Base-by-base conservation (phyloP, 805 yeast species). In the Saturnispora diversa region DNA sequence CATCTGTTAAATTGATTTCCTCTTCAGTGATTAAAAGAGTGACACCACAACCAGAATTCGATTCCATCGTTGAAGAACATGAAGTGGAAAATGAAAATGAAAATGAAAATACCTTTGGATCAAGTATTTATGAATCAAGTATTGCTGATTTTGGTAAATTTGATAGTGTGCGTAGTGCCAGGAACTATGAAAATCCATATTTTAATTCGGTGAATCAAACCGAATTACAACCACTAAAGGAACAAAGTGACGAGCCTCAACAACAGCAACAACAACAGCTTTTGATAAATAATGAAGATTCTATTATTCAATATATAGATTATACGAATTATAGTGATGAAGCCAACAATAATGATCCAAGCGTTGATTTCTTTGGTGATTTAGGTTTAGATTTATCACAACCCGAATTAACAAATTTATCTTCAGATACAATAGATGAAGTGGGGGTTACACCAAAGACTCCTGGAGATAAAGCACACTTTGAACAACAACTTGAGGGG, bases 61-160 rank as follows among this genome's bases (percentile, higher is more conserved):
- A 15, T 11, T n/a, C 2, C 23, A 7, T 16, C 20, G 17, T 13
- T 5, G 24, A 26, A 27, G 21, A 12, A 13, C 6, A 4, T 24
- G 12, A 24, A 7, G 6, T 24, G 1, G 10, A 20, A 6, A 13
- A 24, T 19, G 8, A 22, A 13, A 13, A 11, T 15, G 24, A 26
- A 13, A 15, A 32, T 7, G 20, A 35, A 7, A 21, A 27, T 20
- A 27, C 33, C 19, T 36, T 26, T 25, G 40, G 34, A 3, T 44
- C 50, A 16, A 46, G 49, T 36, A 27, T 36, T 13, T 44, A 47
- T 24, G 35, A 42, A 20, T 35, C 44, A 5, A 32, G 39, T 23
- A 26, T 31, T 8, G 39, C 30, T 23, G 44, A 40, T 12, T 22
- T 29, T 23, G 43, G 39, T 15, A 43, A 35, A 21, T 29, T 20